phyloP scores from a whole-genome alignment of 139 green algal species.

The Tetraselmis striata region DNA sequence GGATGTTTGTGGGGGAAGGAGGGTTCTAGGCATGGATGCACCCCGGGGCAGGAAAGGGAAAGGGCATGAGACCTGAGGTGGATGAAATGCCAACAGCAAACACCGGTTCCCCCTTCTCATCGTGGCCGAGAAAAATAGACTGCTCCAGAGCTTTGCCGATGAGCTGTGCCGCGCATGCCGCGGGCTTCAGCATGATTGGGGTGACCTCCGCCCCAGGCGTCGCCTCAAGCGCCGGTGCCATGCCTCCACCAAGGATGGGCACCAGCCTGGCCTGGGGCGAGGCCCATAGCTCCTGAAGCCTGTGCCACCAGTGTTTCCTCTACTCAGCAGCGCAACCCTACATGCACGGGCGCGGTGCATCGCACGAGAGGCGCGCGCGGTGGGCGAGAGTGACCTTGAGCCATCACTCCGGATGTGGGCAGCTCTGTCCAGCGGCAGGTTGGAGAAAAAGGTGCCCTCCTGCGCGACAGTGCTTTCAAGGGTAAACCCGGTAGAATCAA shows the following conservation, averaged over 20 bases:
- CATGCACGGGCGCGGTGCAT: neutral
- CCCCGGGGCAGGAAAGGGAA: neutral
- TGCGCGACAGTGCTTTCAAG: too few relatives aligned
- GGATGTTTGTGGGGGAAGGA: too few relatives aligned
- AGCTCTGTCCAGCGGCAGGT: conserved; percentile 35
- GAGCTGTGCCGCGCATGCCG: too few relatives aligned
- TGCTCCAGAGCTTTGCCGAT: neutral
- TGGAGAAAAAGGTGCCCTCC: conserved; percentile 11
- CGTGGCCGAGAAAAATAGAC: neutral
- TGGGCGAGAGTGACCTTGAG: neutral
- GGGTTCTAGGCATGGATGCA: too few relatives aligned
- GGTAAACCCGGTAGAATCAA: too few relatives aligned
- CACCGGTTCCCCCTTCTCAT: neutral
- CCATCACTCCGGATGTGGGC: conserved; percentile 4
- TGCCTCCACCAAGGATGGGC: neutral
- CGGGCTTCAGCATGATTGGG: neutral
- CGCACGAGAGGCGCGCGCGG: neutral
- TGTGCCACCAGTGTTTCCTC: neutral
- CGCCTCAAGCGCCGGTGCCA: neutral
- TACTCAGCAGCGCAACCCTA: neutral
- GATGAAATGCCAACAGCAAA: neutral
- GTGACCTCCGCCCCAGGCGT: neutral
- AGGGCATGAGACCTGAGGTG: neutral
- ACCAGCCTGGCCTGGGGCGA: neutral
- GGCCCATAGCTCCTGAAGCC: neutral